Base-by-base conservation (phyloP, 2,329 filamentous ascomycete genomes). In the Neofusicoccum ribis region DNA sequence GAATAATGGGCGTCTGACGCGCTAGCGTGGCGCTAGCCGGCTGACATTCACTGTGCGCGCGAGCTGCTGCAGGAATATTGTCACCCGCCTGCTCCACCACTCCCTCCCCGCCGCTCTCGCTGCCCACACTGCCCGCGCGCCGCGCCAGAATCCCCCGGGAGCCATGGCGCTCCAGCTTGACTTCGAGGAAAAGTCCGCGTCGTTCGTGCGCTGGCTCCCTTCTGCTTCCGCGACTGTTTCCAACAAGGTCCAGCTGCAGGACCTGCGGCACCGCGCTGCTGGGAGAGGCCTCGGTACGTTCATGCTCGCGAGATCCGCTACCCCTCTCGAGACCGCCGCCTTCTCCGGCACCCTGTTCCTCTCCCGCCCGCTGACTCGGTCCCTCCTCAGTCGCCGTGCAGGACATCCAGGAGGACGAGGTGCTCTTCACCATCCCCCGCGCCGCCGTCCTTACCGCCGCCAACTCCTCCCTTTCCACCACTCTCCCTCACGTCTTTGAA, bases 341-440 rank as follows among this genome's bases (percentile, higher is more conserved):
- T 17, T 49, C 51, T 31, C 20, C 43, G 9, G 3, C 31, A 31
- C 31, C 8, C 20, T 44, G 6, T 20, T 14, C 20, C 9, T n/a
- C 39, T 50, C 39, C 31, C 20, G 17, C 2, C 36, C 34, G 31
- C 56, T 60, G 23, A 60, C 56, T 12, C 66, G 27, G 36, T 20
- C 5, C 6, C 39, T 37, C 27, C 41, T 23, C 68, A 94, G 91
- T 96, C 71, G 91, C 92, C 31, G 84, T 80, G 23, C 76, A 84
- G 65, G 86, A 92, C 68, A 91, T 97, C 63, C 79, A 83, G 17
- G 85, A 90, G 70, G 91, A 93, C 67, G 91, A 92, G 65, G 85
- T 89, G 54, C 84, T 96, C 49, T 96, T 96, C 81, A 89, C 87
- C 52, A 91, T 96, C 67, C 92, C 92, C 2, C 87, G 91, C 67